Evolutionary conservation across 176 grass and related monocot genomes (phyloP), one percentile per base, ranked within the genome.

Genomic region (Pharus latifolius): DNA sequence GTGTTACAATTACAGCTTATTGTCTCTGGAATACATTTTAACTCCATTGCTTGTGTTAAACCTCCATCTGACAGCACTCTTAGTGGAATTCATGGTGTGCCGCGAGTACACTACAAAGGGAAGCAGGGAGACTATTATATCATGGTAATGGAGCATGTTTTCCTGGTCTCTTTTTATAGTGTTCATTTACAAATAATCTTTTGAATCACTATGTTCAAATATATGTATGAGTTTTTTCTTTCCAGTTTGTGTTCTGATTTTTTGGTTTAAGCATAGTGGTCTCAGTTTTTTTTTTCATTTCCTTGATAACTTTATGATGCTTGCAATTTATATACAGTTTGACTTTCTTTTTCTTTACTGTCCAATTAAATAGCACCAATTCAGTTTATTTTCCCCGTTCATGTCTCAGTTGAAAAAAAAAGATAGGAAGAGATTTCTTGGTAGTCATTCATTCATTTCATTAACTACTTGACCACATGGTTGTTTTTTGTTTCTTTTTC

Each of bases 71-170:
- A 44, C 82, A 96, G 92, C 85, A 96, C 85, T 66, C 83, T 96
- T 61, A 84, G 92, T 7, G 92, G 92, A 32, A 89, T 89, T 82
- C 92, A 96, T 84, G 92, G 92, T 2, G 83, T 96, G 20, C 92
- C 92, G 48, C 81, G 73, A 57, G 92, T 96, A 64, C 92, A 96
- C 77, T 89, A 89, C 73, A 96, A 92, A 92, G 92, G 92, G 50
- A 76, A 76, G 71, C 92, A 89, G 83, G 85, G 85, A 22, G 85
- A 89, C 20, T 96, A 65, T 70, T 96, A 96, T 79, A 71, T 96
- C 76, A 84, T 92, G 92, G 92, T 91, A 91, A 83, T 56, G 61
- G 49, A 76, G 14, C 60, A 70, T 60, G 13, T 65, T 65, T 20
- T 64, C 23, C 31, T 34, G 59, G 1, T 18, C 18, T 40, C 10